These are phyloP conservation scores for Fusarium oxysporum DNA, from an alignment of 2,329 filamentous ascomycete genomes.

Conservation along the genomic window DNA sequence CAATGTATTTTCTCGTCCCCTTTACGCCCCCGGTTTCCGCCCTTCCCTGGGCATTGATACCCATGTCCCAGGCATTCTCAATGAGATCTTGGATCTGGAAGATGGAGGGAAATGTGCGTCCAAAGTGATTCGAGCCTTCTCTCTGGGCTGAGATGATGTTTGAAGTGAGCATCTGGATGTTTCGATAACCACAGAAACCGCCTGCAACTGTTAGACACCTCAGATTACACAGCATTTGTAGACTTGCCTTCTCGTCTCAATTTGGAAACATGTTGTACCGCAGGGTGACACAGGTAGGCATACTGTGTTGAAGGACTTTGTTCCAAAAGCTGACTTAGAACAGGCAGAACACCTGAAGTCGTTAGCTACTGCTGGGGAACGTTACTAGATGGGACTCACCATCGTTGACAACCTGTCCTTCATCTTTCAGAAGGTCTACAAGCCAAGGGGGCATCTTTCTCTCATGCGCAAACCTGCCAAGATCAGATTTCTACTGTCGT, in stretches of 20 bases:
- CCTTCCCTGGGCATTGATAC: conserved; percentile 80
- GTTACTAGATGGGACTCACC: conserved; percentile 51
- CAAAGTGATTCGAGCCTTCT: conserved; percentile 70
- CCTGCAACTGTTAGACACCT: conserved; percentile 58
- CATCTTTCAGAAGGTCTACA: conserved; percentile 68
- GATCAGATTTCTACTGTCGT: conserved; percentile 64
- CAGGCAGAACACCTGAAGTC: conserved; percentile 66
- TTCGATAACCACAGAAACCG: conserved; percentile 94
- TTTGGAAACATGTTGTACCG: conserved; percentile 84
- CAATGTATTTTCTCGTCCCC: conserved; percentile 95
- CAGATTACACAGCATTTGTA: no score
- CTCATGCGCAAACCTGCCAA: conserved; percentile 80
- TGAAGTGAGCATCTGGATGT: conserved; percentile 91
- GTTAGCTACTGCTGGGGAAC: conserved; percentile 18
- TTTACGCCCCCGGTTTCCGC: conserved; percentile 87
- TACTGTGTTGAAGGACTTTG: conserved; percentile 71
- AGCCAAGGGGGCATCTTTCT: conserved; percentile 80
- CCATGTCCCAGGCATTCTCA: conserved; percentile 87
- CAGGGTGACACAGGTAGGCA: conserved; percentile 83
- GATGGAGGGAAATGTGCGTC: conserved; percentile 75
- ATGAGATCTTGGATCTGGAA: conserved; percentile 88
- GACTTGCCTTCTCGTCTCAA: conserved; percentile 74
- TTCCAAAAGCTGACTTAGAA: conserved; percentile 72
- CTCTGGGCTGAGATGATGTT: conserved; percentile 74
- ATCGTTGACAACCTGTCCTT: conserved; percentile 65